These are phyloP conservation scores for Funneliformis geosporum DNA, from an alignment of 192 early-diverging fungal genomes.

Conservation along the genomic window DNA sequence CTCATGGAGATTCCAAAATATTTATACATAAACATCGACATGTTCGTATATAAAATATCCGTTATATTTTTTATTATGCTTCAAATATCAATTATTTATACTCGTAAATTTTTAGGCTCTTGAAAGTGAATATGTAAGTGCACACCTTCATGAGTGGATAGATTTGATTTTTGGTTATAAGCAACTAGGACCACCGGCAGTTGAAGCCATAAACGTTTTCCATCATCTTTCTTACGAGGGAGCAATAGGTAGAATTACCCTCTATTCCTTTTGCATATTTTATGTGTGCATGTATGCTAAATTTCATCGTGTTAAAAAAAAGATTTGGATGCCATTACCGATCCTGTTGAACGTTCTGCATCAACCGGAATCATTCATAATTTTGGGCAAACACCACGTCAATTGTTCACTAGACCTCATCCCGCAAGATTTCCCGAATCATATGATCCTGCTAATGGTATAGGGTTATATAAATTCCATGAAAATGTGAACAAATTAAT, in stretches of 20 bases:
- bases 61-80: not conserved
- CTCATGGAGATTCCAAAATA: conserved; percentile 65
- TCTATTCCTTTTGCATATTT: not conserved
- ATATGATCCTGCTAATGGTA: conserved; percentile 37
- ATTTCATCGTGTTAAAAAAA: not conserved
- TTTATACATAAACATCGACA: conserved; percentile 81
- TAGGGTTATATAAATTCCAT: conserved; percentile 45
- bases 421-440: conserved; percentile 51
- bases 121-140: conserved; percentile 86
- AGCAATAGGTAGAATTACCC: conserved; percentile 60
- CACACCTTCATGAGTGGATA: conserved; percentile 90
- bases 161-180: conserved; percentile 97
- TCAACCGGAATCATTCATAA: conserved; percentile 95
- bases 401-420: conserved; percentile 87
- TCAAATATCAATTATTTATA: conserved; percentile 15
- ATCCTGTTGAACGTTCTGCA: conserved; percentile 84
- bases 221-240: conserved; percentile 97
- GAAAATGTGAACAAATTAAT: conserved; percentile 53
- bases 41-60: conserved; percentile 36
- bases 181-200: conserved; percentile 84
- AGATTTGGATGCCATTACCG: conserved; percentile 84
- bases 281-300: not conserved
- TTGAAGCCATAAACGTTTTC: conserved; percentile 89
- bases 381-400: conserved; percentile 95
- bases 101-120: conserved; percentile 48